Conservation (phyloP, 352 stramenopile species). For the Phytophthora megakarya region DNA sequence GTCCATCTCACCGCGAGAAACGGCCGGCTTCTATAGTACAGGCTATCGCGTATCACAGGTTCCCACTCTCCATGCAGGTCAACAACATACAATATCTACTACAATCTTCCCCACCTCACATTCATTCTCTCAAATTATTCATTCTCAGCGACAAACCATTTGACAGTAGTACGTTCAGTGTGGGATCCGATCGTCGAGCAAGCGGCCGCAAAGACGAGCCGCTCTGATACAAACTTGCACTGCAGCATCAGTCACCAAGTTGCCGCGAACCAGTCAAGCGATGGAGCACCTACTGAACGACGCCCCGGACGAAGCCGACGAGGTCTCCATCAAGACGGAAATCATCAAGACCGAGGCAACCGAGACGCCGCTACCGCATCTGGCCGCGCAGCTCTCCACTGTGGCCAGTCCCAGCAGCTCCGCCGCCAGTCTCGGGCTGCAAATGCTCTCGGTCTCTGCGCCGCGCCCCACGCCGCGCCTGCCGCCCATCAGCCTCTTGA, state of each 20-base stretch:
- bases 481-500: constrained; percentile 58
- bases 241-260: constrained; percentile 30
- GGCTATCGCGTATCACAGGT: constrained; percentile 17
- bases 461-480: constrained; percentile 31
- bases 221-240: constrained; percentile 25
- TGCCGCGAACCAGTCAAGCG: constrained; percentile 22
- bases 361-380: constrained; percentile 14
- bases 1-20: constrained; percentile 24
- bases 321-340: constrained; percentile 20
- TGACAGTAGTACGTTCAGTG: constrained; percentile 20
- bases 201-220: constrained; percentile 16
- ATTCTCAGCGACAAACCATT: constrained; percentile 15
- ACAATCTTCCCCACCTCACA: neutral
- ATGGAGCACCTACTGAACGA: constrained; percentile 51
- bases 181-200: constrained; percentile 30
- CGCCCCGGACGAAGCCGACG: constrained; percentile 13
- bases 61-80: constrained; percentile 1
- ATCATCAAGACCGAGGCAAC: neutral
- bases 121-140: neutral
- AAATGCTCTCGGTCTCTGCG: constrained; percentile 35
- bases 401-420: constrained; percentile 23
- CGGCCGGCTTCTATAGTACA: constrained; percentile 36
- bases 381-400: constrained; percentile 27
- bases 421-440: constrained; percentile 29
- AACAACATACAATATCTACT: neutral